Evolutionary conservation across 1,284 basidiomycete species (phyloP).

Genomic region (Ganoderma resinaceum): DNA sequence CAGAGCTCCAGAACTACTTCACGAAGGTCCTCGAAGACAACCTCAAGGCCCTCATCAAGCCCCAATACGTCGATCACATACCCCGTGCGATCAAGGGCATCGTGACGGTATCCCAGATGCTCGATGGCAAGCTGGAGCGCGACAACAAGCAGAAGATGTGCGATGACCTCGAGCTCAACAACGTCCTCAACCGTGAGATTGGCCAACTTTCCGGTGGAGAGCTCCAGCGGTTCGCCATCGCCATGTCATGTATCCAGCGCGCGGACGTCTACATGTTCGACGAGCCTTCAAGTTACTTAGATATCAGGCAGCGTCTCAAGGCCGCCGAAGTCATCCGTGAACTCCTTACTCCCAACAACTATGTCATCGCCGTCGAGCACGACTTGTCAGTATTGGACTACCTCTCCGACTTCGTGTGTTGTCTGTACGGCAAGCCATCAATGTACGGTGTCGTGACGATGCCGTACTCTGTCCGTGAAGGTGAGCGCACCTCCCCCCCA

Average conservation of each 20-base stretch:
- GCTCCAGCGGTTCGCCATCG: slow-evolving; percentile 95
- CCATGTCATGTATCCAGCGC: slow-evolving; percentile 90
- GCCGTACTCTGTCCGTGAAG: slow-evolving; percentile 97
- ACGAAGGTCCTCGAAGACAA: slow-evolving; percentile 99
- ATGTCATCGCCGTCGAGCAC: slow-evolving; percentile 97
- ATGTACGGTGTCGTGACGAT: slow-evolving; percentile 98
- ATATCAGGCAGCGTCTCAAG: slow-evolving; percentile 92
- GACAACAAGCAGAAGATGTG: slow-evolving; percentile 87
- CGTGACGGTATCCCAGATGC: slow-evolving; percentile 88
- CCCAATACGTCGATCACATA: slow-evolving; percentile 99
- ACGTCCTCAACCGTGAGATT: slow-evolving; percentile 86
- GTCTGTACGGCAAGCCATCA: slow-evolving; percentile 95
- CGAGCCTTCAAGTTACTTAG: slow-evolving; percentile 96
- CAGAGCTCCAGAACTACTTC: slow-evolving; percentile 98
- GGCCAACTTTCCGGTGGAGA: slow-evolving; percentile 92
- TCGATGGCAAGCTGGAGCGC: slow-evolving; percentile 85
- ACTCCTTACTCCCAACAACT: slow-evolving; percentile 81
- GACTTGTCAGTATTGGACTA: slow-evolving; percentile 97
- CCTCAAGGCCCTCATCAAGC: slow-evolving; percentile 96
- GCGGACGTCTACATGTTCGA: slow-evolving; percentile 97
- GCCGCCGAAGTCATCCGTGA: slow-evolving; percentile 97
- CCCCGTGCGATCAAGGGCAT: slow-evolving; percentile 93
- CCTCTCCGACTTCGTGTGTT: slow-evolving; percentile 96
- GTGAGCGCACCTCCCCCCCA: slow-evolving; percentile 47
- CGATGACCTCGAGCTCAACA: slow-evolving; percentile 84